phyloP scores from a whole-genome alignment of 768 basidiomycete genomes.

The Lyophyllum semitale region DNA sequence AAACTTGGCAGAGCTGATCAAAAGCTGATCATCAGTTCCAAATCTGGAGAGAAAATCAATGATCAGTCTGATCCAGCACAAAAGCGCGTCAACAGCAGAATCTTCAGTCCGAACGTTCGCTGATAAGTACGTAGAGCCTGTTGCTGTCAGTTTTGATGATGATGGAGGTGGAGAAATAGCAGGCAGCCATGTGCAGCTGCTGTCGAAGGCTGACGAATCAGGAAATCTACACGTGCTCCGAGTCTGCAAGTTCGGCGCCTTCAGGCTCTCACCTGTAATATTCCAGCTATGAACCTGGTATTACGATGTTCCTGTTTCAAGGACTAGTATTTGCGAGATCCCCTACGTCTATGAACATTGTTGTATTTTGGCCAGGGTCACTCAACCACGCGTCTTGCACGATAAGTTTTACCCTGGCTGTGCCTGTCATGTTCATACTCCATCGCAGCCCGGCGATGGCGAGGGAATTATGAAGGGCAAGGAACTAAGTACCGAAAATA shows the following conservation, averaged over 20 bases:
- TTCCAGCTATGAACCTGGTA: background rate
- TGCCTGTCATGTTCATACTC: background rate
- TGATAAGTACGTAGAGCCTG: background rate
- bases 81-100: background rate
- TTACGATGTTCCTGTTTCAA: background rate
- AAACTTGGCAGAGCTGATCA: conserved; percentile 7
- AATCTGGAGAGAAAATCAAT: background rate
- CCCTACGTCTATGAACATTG: background rate
- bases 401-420: background rate
- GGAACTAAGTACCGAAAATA: background rate
- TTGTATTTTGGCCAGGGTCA: background rate
- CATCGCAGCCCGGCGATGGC: background rate
- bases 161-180: background rate
- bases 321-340: too few relatives aligned
- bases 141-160: background rate
- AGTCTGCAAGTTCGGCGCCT: too few relatives aligned
- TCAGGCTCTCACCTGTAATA: background rate
- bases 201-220: background rate
- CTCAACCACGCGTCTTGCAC: too few relatives aligned
- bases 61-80: background rate
- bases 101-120: background rate
- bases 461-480: background rate
- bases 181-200: background rate
- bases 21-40: background rate
- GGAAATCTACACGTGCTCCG: background rate